Conservation (phyloP, 2,329 filamentous ascomycete species). For the Plenodomus biglobosus region DNA sequence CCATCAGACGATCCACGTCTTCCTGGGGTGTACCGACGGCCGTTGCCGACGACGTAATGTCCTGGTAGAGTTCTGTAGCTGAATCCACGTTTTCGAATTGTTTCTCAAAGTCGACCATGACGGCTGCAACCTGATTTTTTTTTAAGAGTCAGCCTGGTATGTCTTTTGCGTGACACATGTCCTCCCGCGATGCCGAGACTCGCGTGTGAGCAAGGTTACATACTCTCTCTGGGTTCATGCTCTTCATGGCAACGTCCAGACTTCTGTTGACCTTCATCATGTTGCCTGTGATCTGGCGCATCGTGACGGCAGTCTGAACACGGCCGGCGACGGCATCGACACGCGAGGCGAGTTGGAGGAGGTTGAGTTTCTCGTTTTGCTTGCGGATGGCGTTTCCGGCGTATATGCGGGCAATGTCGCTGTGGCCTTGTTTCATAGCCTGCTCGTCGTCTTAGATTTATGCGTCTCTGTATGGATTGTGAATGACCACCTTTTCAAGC, state of each 20-base stretch:
- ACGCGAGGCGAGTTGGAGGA: conserved; percentile 58
- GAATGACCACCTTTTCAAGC: conserved; percentile 56
- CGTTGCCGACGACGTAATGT: conserved; percentile 78
- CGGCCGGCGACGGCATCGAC: conserved; percentile 62
- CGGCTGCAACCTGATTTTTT: conserved; percentile 57
- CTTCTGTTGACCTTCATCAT: conserved; percentile 65
- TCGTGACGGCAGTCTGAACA: conserved; percentile 65
- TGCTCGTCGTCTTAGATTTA: conserved; percentile 21
- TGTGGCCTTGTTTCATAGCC: conserved; percentile 62
- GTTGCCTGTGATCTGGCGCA: conserved; percentile 61
- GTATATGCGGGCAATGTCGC: conserved; percentile 64
- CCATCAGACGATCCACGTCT: conserved; percentile 82
- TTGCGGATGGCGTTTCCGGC: conserved; percentile 65
- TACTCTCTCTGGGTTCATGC: conserved; percentile 65
- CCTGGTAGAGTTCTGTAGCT: conserved; percentile 73
- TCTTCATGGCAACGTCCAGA: conserved; percentile 64
- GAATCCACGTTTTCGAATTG: conserved; percentile 57
- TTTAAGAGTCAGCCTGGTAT: conserved; percentile 5
- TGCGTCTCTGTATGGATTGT: not conserved
- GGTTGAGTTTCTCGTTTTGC: conserved; percentile 63
- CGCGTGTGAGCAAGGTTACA: conserved; percentile 3
- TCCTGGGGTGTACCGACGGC: conserved; percentile 74
- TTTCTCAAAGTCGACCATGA: conserved; percentile 67
- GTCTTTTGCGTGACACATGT: too few relatives aligned
- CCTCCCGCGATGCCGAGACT: too few relatives aligned